These are phyloP conservation scores for Ceratobasidium sp. DNA, from an alignment of 1,284 basidiomycete species.

Conservation along the genomic window DNA sequence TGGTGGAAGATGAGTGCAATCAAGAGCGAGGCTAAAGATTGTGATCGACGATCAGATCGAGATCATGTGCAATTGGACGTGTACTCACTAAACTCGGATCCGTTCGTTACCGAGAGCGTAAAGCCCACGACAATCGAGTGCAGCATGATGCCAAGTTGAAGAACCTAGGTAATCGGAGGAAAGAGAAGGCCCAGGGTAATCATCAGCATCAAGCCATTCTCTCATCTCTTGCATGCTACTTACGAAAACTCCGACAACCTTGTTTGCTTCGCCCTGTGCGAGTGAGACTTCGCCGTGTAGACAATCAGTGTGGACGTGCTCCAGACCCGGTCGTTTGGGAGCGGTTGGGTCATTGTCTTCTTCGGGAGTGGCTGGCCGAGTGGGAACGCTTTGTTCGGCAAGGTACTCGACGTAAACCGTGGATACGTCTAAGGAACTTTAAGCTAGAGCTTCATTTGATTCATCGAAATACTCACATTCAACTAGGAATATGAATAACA, in stretches of 20 bases:
- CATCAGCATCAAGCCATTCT: not conserved
- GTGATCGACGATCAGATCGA: conserved; percentile 16
- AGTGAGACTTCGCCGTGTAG: conserved; percentile 18
- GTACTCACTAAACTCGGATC: conserved; percentile 70
- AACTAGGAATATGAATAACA: conserved; percentile 72
- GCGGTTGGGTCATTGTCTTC: conserved; percentile 9
- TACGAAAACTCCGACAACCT: conserved; percentile 41
- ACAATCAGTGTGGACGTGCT: conserved; percentile 36
- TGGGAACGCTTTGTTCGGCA: conserved; percentile 19
- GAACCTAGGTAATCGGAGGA: conserved; percentile 33
- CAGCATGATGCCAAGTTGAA: conserved; percentile 43
- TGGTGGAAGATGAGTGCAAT: conserved; percentile 80
- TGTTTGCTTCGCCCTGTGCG: conserved; percentile 33
- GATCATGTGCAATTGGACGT: conserved; percentile 25
- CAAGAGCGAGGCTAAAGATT: conserved; percentile 66
- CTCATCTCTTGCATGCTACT: not conserved
- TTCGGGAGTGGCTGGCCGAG: not conserved
- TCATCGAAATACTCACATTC: conserved; percentile 63
- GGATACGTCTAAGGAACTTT: conserved; percentile 60
- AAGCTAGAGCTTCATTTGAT: conserved; percentile 33
- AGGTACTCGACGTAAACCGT: conserved; percentile 68
- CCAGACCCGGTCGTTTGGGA: conserved; percentile 24
- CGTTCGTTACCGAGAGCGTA: conserved; percentile 51
- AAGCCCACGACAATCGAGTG: conserved; percentile 43
- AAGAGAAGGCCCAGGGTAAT: not conserved